Conservation (phyloP, 108 stramenopile species). For the Cyclotella baltica region DNA sequence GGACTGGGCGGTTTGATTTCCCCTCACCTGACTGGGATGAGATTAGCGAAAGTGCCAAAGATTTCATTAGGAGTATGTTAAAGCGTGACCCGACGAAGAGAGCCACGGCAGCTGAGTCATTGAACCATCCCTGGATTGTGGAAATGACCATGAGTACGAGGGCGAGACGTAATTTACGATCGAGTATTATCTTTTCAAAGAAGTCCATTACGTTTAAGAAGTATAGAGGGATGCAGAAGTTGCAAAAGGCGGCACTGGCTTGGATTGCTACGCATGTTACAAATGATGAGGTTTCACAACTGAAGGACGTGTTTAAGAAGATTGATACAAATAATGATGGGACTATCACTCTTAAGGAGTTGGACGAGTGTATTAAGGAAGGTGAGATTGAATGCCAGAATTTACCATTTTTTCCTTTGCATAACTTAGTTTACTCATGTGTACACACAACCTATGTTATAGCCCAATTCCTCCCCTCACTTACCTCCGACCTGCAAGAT, state of each 20-base stretch:
- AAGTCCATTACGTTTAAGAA: conserved; percentile 69
- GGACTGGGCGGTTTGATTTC: conserved; percentile 78
- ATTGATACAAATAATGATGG: conserved; percentile 81
- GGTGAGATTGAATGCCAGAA: conserved; percentile 34
- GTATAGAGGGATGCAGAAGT: conserved; percentile 85
- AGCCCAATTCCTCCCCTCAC: conserved; percentile 31
- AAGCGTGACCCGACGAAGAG: conserved; percentile 70
- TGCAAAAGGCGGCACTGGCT: conserved; percentile 86
- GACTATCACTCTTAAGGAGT: conserved; percentile 73
- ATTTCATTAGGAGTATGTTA: conserved; percentile 73
- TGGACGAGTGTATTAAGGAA: conserved; percentile 69
- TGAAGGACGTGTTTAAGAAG: conserved; percentile 78
- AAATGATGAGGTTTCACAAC: conserved; percentile 69
- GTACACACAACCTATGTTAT: no score
- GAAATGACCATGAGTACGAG: conserved; percentile 33
- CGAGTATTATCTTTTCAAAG: conserved; percentile 37
- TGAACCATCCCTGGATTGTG: conserved; percentile 81
- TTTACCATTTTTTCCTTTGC: not conserved
- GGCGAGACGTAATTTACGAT: conserved; percentile 17
- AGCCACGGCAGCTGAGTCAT: conserved; percentile 75
- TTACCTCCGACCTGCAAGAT: conserved; percentile 43
- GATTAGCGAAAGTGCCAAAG: conserved; percentile 71
- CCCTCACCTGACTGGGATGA: conserved; percentile 89
- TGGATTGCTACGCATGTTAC: conserved; percentile 85
- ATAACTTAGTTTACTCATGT: not conserved